These are phyloP conservation scores for Vitis hybrid DNA, from an alignment of 177 flowering plant genomes.

Conservation along the genomic window DNA sequence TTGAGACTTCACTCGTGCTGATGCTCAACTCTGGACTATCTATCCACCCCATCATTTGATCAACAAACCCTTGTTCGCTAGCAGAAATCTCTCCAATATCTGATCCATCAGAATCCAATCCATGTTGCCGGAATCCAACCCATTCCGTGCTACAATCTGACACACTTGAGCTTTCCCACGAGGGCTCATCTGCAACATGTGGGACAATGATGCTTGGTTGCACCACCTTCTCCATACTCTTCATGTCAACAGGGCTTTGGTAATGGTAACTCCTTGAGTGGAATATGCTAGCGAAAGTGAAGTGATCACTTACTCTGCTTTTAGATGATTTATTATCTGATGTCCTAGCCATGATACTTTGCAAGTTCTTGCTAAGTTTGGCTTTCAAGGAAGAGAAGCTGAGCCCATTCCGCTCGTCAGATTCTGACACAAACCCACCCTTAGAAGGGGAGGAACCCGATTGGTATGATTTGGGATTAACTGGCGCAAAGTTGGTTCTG, in stretches of 20 bases:
- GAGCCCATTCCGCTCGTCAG: slow-evolving; percentile 24
- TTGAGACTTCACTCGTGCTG: slow-evolving; percentile 15
- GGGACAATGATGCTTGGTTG: slow-evolving; percentile 76
- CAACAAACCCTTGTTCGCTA: slow-evolving; percentile 21
- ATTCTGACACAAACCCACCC: slow-evolving; percentile 1
- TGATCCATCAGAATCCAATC: slow-evolving; percentile 45
- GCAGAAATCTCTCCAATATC: slow-evolving; percentile 33
- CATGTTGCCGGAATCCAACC: slow-evolving; percentile 26
- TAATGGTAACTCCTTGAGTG: slow-evolving; percentile 26
- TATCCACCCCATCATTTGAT: slow-evolving; percentile 43
- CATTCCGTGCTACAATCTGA: slow-evolving; percentile 44
- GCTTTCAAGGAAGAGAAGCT: slow-evolving; percentile 66
- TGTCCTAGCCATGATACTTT: slow-evolving; percentile 58
- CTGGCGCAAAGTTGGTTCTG: slow-evolving; percentile 36
- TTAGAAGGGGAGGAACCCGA: slow-evolving; percentile 7
- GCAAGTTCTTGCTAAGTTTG: slow-evolving; percentile 66
- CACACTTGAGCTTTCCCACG: slow-evolving; percentile 43
- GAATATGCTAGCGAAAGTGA: slow-evolving; percentile 72
- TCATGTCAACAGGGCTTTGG: slow-evolving; percentile 30
- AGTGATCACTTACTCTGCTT: slow-evolving; percentile 72
- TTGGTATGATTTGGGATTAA: slow-evolving; percentile 7
- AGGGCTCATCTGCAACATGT: slow-evolving; percentile 24
- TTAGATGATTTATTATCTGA: slow-evolving; percentile 44
- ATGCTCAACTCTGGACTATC: slow-evolving; percentile 26
- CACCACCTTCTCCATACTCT: slow-evolving; percentile 55